These are phyloP conservation scores for Suillus sp. DNA, from an alignment of 768 basidiomycete species.

Conservation along the genomic window DNA sequence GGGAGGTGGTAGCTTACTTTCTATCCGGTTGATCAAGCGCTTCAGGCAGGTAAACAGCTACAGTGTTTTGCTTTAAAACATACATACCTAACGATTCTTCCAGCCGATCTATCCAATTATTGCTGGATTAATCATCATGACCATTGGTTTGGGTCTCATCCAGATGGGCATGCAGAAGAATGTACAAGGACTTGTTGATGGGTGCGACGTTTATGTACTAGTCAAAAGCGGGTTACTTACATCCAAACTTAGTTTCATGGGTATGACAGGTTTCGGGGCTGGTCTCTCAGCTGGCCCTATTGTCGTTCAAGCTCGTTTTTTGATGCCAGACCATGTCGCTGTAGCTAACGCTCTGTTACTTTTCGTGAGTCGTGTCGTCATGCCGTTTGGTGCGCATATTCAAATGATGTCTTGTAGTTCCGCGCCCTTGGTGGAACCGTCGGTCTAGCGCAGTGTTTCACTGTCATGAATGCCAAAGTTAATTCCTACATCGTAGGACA, in stretches of 20 bases:
- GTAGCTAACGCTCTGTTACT: slow-evolving; percentile 44
- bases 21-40: slow-evolving; percentile 37
- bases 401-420: slow-evolving; percentile 33
- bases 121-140: slow-evolving; percentile 39
- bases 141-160: slow-evolving; percentile 46
- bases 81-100: neutral
- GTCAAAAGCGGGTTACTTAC: neutral
- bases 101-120: slow-evolving; percentile 47
- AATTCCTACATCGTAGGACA: slow-evolving; percentile 32
- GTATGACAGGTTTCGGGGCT: slow-evolving; percentile 45
- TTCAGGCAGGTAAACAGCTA: slow-evolving; percentile 38
- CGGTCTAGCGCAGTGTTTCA: slow-evolving; percentile 54
- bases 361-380: slow-evolving; percentile 39
- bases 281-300: slow-evolving; percentile 43
- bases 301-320: slow-evolving; percentile 48
- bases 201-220: slow-evolving; percentile 25
- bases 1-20: slow-evolving; percentile 41
- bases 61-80: neutral
- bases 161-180: slow-evolving; percentile 43
- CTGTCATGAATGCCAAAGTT: slow-evolving; percentile 49
- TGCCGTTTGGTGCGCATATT: neutral
- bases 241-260: slow-evolving; percentile 40
- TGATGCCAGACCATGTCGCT: slow-evolving; percentile 44
- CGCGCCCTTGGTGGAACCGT: slow-evolving; percentile 53
- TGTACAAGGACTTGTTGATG: slow-evolving; percentile 37